Base-by-base conservation (phyloP, 352 stramenopile species). In the Globisporangium megalacanthum region DNA sequence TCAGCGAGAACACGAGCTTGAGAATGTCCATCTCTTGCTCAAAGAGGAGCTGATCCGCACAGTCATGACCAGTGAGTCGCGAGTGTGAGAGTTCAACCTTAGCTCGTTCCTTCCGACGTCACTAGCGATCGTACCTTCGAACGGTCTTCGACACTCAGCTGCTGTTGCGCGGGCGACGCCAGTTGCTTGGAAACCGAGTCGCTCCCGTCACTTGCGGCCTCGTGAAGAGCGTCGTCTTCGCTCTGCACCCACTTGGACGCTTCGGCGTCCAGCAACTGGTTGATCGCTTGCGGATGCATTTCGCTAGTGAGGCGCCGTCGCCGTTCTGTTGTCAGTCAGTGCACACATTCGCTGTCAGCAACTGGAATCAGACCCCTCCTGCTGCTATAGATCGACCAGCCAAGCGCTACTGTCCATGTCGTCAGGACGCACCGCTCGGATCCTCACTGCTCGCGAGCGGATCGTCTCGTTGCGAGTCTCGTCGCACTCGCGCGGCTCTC, bases 1-100 rank as follows among this genome's bases (percentile, higher is more conserved):
- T 82, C 6, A 94, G 65, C 15, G 79, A 88, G 49, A 94, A 94
- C 35, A 88, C 80, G 1, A 94, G 59, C 55, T 94, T 94, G 20
- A 89, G 67, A 52, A 80, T 86, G 39, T 94, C 79, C 6, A 94
- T 66, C 57, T 94, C 81, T 55, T 79, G 52, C 13, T 64, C 52
- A 5, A 70, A 70, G n/a, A 94, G 75, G 2, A n/a, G n/a, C n/a
- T n/a, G n/a, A 72, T 55, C 81, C 89, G 42, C 29, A 15, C 29
- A 33, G 19, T 19, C 22, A 11, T 20, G 6, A 33, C 9, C 22
- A 7, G 15, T 7, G 8, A 7, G 15, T 7, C 1, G 7, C 35
- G 35, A 13, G 35, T 37, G 33, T 39, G 35, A 13, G 35, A 1
- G 2, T 39, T 39, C 35, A 8, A 8, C 10, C 35, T 13, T 39